A percentile compares a stretch with the other conserved stretches of the same genome.
phyloP scores from a whole-genome alignment of 148 eudicot genomes.

The Diospyros kaki region DNA sequence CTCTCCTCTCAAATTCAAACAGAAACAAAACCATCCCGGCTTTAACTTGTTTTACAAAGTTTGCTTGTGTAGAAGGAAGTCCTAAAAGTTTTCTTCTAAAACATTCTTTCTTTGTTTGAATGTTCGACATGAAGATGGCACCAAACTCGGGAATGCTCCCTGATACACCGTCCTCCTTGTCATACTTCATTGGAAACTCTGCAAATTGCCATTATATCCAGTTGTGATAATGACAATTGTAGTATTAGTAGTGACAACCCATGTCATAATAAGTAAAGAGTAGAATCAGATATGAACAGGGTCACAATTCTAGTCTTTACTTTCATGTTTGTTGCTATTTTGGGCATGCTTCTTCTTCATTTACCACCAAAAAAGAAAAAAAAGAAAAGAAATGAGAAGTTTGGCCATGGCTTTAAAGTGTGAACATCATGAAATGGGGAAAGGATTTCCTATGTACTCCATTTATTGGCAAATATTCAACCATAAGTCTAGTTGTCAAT shows the following conservation, averaged over 20 bases:
- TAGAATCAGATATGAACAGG: neutral
- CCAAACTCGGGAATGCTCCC: conserved; percentile 52
- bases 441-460: too few relatives aligned
- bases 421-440: too few relatives aligned
- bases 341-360: neutral
- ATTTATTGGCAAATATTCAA: too few relatives aligned
- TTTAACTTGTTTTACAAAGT: conserved; percentile 58
- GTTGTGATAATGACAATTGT: neutral
- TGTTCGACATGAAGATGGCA: conserved; percentile 65
- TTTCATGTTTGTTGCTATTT: neutral
- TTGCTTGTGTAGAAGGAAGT: conserved; percentile 36
- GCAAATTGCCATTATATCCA: conserved; percentile 6
- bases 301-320: neutral
- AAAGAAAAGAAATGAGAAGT: too few relatives aligned
- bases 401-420: too few relatives aligned
- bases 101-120: conserved; percentile 46
- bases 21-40: conserved; percentile 72
- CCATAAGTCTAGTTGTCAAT: too few relatives aligned
- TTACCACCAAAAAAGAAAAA: neutral
- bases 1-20: conserved; percentile 51
- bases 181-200: conserved; percentile 19
- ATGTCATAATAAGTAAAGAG: neutral
- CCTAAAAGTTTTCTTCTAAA: conserved; percentile 46
- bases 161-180: conserved; percentile 17
- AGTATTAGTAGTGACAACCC: neutral